phyloP scores from a whole-genome alignment of 441 rosid species.

The Arabidopsis hybrid region DNA sequence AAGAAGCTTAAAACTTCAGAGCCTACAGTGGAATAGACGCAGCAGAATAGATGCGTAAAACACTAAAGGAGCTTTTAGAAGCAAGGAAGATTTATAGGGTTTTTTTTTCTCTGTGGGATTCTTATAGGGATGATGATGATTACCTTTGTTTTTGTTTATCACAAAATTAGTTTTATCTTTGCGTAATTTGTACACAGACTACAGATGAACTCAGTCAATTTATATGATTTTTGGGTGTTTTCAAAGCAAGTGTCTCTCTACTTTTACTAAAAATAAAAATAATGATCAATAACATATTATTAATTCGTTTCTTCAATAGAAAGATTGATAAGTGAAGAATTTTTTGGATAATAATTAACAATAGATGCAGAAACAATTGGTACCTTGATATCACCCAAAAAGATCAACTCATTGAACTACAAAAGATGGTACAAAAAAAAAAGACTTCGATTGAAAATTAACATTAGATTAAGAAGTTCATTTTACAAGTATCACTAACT shows the following conservation, averaged over 20 bases:
- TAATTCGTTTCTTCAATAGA: background rate
- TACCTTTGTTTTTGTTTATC: constrained; percentile 7
- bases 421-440: no score
- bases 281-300: background rate
- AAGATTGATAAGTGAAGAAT: background rate
- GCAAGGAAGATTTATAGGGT: constrained; percentile 16
- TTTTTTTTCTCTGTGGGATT: background rate
- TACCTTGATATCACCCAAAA: background rate
- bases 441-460: no score
- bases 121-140: constrained; percentile 19
- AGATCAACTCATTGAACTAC: background rate
- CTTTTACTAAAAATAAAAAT: background rate
- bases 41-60: constrained; percentile 25
- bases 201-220: constrained; percentile 10
- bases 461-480: no score
- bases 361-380: background rate
- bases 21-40: constrained; percentile 37
- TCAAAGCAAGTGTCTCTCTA: background rate
- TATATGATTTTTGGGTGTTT: constrained; percentile 31
- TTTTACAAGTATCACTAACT: no score
- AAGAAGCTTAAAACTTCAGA: constrained; percentile 28
- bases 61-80: constrained; percentile 30
- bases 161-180: constrained; percentile 10
- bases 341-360: background rate
- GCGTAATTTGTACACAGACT: constrained; percentile 34